These are phyloP conservation scores for Neurospora sp. DNA, from an alignment of 495 filamentous ascomycete genomes.

Conservation along the genomic window DNA sequence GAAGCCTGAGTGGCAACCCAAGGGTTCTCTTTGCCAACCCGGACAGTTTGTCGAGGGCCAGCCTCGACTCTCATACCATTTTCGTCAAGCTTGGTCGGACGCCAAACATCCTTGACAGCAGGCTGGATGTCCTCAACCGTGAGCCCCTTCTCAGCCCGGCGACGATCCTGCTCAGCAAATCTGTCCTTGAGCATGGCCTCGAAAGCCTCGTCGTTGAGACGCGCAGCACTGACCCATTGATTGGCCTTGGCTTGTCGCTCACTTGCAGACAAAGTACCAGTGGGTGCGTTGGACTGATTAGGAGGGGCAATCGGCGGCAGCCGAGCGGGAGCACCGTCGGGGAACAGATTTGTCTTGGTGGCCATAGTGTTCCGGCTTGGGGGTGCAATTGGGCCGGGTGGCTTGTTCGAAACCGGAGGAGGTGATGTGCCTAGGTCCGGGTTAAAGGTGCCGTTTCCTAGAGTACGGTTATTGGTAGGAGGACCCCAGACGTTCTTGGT, in stretches of 20 bases:
- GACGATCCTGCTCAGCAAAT: conserved; percentile 18
- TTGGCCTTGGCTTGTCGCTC: conserved; percentile 7
- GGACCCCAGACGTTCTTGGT: conserved; percentile 65
- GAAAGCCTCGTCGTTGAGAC: conserved; percentile 17
- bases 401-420: conserved; percentile 24
- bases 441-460: conserved; percentile 75
- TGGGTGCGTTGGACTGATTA: conserved; percentile 1
- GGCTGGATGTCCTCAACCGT: conserved; percentile 26
- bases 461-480: conserved; percentile 54
- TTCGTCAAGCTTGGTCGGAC: conserved; percentile 43
- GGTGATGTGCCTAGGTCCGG: conserved; percentile 43
- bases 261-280: background rate
- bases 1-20: conserved; percentile 9
- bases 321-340: conserved; percentile 11
- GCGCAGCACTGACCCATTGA: conserved; percentile 12
- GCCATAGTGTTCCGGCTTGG: conserved; percentile 7
- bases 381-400: conserved; percentile 37
- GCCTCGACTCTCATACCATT: conserved; percentile 20
- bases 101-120: conserved; percentile 55
- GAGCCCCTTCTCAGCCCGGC: conserved; percentile 19
- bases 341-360: conserved; percentile 1
- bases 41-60: conserved; percentile 14
- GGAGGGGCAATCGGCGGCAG: conserved; percentile 34
- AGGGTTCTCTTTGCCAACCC: conserved; percentile 15
- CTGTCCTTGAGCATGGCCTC: conserved; percentile 15